Percentiles rank a stretch among this genome's conserved stretches.
These are phyloP conservation scores for Rachicladosporium sp. DNA, from an alignment of 2,329 filamentous ascomycete species.

Conservation along the genomic window DNA sequence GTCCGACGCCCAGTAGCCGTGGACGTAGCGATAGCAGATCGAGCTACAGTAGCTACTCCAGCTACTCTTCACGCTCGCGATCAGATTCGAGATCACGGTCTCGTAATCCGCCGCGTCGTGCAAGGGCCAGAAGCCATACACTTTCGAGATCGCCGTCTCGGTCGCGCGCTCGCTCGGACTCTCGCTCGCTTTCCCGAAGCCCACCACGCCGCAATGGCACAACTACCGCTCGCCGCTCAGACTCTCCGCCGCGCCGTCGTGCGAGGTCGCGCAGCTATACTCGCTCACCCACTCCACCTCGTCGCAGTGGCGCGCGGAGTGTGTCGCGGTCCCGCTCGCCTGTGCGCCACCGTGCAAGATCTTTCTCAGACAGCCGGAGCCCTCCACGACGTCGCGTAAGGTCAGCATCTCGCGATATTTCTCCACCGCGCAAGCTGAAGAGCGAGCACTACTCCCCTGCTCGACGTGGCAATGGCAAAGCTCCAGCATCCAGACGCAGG, in stretches of 20 bases:
- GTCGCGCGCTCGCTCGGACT: constrained; percentile 3
- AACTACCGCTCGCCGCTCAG: neutral
- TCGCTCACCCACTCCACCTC: neutral
- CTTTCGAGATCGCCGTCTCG: constrained; percentile 10
- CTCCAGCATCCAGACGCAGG: constrained; percentile 6
- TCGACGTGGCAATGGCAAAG: neutral
- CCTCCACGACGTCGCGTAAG: constrained; percentile 5
- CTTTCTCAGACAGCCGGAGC: constrained; percentile 10
- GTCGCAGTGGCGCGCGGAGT: neutral
- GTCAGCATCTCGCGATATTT: constrained; percentile 3
- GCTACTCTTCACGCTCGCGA: constrained; percentile 38
- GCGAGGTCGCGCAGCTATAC: constrained; percentile 6
- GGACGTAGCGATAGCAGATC: constrained; percentile 52
- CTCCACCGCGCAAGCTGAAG: constrained; percentile 4
- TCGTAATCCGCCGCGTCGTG: constrained; percentile 14
- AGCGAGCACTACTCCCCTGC: neutral
- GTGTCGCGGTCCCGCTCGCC: constrained; percentile 1
- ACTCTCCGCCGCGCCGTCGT: constrained; percentile 12
- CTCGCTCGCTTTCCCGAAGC: constrained; percentile 18
- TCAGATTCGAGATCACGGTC: constrained; percentile 15
- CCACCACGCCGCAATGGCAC: constrained; percentile 11
- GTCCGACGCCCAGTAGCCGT: constrained; percentile 43
- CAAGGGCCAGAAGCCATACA: neutral
- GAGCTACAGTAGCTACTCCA: constrained; percentile 73
- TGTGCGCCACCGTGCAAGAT: constrained; percentile 8